phyloP scores from a whole-genome alignment of 495 filamentous ascomycete genomes.

The Friedmanniomyces simplex region DNA sequence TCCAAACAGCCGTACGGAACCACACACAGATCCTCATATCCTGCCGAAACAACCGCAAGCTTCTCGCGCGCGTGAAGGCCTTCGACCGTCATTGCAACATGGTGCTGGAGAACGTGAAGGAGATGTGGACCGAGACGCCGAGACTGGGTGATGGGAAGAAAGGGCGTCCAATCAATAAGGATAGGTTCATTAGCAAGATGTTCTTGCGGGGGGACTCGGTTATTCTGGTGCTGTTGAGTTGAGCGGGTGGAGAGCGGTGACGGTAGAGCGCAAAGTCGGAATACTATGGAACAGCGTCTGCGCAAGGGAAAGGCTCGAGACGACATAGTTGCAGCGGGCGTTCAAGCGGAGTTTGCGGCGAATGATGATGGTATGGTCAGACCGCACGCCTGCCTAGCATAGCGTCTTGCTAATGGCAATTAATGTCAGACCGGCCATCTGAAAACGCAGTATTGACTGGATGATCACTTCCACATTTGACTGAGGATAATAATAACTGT shows the following conservation, averaged over 20 bases:
- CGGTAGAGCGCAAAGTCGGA: neutral
- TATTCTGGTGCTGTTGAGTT: slow-evolving; percentile 85
- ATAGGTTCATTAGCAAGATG: slow-evolving; percentile 98
- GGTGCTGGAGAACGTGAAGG: slow-evolving; percentile 96
- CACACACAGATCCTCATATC: slow-evolving; percentile 87
- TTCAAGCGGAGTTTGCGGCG: neutral
- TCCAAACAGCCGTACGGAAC: slow-evolving; percentile 79
- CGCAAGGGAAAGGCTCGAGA: too few species aligned
- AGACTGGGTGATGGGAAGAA: slow-evolving; percentile 64
- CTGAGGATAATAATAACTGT: too few species aligned
- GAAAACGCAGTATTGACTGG: too few species aligned
- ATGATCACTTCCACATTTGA: too few species aligned
- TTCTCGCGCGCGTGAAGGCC: slow-evolving; percentile 70
- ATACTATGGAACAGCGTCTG: too few species aligned
- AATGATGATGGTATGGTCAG: neutral
- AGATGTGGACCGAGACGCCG: slow-evolving; percentile 98
- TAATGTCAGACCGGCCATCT: neutral
- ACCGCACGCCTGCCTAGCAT: neutral
- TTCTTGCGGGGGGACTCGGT: slow-evolving; percentile 91
- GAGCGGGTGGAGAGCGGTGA: slow-evolving; percentile 18
- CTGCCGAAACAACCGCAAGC: slow-evolving; percentile 78
- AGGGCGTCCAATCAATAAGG: slow-evolving; percentile 90
- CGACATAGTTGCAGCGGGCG: neutral
- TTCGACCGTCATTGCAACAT: slow-evolving; percentile 96
- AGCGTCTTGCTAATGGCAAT: neutral